Conservation (phyloP, 345 rosid genomes). For the Excoecaria cochinchinensis region DNA sequence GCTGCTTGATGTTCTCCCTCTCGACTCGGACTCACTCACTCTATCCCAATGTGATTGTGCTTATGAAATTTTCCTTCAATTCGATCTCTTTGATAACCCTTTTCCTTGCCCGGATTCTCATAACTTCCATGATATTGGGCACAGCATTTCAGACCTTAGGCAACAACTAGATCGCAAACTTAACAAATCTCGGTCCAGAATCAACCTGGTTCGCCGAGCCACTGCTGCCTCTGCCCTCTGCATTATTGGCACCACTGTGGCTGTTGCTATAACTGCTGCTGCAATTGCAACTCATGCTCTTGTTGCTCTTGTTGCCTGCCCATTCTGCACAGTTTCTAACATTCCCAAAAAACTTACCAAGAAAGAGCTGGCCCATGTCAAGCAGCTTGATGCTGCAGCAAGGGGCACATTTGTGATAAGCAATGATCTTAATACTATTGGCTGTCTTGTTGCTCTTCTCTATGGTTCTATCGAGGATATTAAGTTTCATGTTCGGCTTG, state of each 20-base stretch:
- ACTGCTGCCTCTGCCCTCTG: constrained; percentile 51
- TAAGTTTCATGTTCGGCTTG: constrained; percentile 48
- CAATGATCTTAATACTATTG: constrained; percentile 53
- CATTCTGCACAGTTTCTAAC: constrained; percentile 38
- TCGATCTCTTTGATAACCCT: constrained; percentile 57
- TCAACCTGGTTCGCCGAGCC: constrained; percentile 42
- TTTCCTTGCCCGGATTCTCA: constrained; percentile 50
- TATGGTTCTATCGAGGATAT: constrained; percentile 50
- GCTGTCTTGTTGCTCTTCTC: constrained; percentile 52
- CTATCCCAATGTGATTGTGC: constrained; percentile 50
- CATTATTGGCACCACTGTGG: constrained; percentile 47
- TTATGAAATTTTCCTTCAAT: constrained; percentile 43
- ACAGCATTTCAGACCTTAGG: constrained; percentile 56
- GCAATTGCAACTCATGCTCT: constrained; percentile 56
- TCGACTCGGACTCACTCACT: constrained; percentile 39
- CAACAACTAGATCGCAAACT: constrained; percentile 52
- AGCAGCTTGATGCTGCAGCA: constrained; percentile 70
- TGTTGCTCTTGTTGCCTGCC: constrained; percentile 48
- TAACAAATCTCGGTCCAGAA: constrained; percentile 54
- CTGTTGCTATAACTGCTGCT: constrained; percentile 41
- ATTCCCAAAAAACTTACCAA: constrained; percentile 46
- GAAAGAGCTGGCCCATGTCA: constrained; percentile 49
- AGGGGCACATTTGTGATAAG: constrained; percentile 53
- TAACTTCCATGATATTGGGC: constrained; percentile 50
- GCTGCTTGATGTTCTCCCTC: constrained; percentile 54